phyloP scores from a whole-genome alignment of 106 monocot species.

The Dactylorhiza incarnata region DNA sequence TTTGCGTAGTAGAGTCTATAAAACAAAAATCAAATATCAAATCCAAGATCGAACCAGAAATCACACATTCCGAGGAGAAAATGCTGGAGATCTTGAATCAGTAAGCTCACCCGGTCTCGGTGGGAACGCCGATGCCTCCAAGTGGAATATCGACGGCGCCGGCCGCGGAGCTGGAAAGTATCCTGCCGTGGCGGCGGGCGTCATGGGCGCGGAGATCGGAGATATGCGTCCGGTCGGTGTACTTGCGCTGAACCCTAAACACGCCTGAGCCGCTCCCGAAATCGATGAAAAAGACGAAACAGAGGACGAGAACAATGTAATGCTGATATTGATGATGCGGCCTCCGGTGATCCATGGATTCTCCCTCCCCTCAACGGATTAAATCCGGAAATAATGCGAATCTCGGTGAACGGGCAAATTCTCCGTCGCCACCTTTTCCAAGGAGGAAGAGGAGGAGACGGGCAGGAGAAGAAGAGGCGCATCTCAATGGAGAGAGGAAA shows the following conservation, averaged over 20 bases:
- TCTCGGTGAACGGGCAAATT: neutral
- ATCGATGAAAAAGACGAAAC: neutral
- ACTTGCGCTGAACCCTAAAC: slow-evolving; percentile 53
- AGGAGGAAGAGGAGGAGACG: neutral
- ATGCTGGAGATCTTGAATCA: neutral
- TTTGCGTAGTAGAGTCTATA: slow-evolving; percentile 46
- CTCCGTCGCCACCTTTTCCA: neutral
- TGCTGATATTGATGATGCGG: neutral
- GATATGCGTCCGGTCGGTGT: slow-evolving; percentile 13
- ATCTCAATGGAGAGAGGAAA: neutral
- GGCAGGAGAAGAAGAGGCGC: neutral
- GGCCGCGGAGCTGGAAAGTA: slow-evolving; percentile 31
- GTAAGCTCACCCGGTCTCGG: slow-evolving; percentile 45
- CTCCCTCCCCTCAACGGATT: neutral
- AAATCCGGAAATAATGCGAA: neutral
- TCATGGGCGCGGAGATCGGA: slow-evolving; percentile 62
- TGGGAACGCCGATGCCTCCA: slow-evolving; percentile 66
- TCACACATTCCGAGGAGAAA: neutral
- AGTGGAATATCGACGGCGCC: slow-evolving; percentile 43
- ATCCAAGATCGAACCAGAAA: neutral
- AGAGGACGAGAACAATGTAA: neutral
- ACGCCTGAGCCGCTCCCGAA: slow-evolving; percentile 24
- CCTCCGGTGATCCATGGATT: slow-evolving; percentile 8
- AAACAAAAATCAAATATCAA: neutral
- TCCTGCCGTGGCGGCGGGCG: slow-evolving; percentile 38